Base-by-base conservation (phyloP, 1,284 basidiomycete species). In the Cryptococcus sp. region DNA sequence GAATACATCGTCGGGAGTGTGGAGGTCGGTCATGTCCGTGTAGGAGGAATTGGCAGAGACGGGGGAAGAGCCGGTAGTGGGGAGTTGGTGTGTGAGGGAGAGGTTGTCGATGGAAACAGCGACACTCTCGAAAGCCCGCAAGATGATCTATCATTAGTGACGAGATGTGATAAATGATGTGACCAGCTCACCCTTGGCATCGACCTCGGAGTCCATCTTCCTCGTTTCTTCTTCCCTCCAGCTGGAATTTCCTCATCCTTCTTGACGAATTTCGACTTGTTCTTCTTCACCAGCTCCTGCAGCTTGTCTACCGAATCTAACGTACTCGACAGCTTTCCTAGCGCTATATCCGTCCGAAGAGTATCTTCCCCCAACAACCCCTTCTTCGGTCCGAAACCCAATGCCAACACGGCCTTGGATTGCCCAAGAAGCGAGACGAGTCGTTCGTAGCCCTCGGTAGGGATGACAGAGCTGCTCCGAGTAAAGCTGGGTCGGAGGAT, bases 341-440 rank as follows among this genome's bases (percentile, higher is more conserved):
- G 25, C 2, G 62, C 45, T 6, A 65, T 21, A 5, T 39, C 40
- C 3, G 53, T 46, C 4, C 54, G 53, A n/a, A 70, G 50, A 14
- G 67, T 71, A 43, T 68, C 64, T 39, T 66, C 62, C 0, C 61
- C 58, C 5, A 66, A 45, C 22, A 68, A 31, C 1, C 62, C 58
- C 22, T 61, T 62, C 31, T 61, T 60, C 6, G 68, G 63, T 0
- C 66, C 67, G 43, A 71, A 69, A 1, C 65, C 63, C 9, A 69
- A 36, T 21, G 51, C 54, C 2, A 65, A 19, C 0, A 42, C 38
- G 4, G 54, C 45, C 1, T 33, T 50, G 2, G 65, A 61, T 2
- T 33, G 33, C 5, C 56, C 64, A 12, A 62, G 54, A 11, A 69
- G 31, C 0, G 45, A 48, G 1, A 60, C 16, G 3, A 70, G 53